Evolutionary conservation across 768 basidiomycete genomes (phyloP), one percentile per base, ranked within the genome.

Genomic region (Termitomyces sp.): DNA sequence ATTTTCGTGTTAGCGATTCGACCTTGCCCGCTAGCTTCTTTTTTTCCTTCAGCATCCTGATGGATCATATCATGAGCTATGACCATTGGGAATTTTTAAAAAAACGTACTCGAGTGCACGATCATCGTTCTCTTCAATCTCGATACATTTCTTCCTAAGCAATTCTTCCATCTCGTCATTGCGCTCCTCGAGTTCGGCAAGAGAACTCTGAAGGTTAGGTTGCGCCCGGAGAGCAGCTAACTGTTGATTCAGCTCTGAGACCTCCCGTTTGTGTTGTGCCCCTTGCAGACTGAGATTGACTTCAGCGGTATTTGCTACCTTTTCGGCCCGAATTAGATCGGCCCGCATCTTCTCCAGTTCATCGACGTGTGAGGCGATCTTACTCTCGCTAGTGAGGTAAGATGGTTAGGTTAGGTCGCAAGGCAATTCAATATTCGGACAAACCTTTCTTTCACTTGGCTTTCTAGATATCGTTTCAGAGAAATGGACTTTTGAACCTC

Each of bases 101-200:
- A 50, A 48, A 40, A 76, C 86, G 62, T 70, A 92, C 90, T 86
- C 87, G 58, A 92, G 81, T 51, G 84, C 82, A 35, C 82, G 82
- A 65, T 93, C 91, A 63, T 93, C 90, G 55, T 92, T 89, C 63
- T 87, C 88, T 65, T 92, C 90, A 55, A 92, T 89, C 71, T 92
- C 90, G 14, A 76, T 68, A 58, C 85, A 88, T 68, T 91, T 92
- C 42, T 70, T 74, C 55, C 77, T 77, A 43, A 92, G 71, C 43
- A 89, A 72, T 44, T 84, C 82, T 61, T 92, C 90, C 84, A 91
- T 86, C 66, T 91, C 88, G 35, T 73, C 78, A 62, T 85, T 88
- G 60, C 80, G 82, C 64, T 88, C 86, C 64, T 85, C 79, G 37
- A 91, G 73, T 55, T 87, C 83, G 3, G 71, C 71, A 9, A 91